Evolutionary conservation across 768 basidiomycete species (phyloP), one percentile per base, ranked within the genome.

Genomic region (Solioccasus polychromus): DNA sequence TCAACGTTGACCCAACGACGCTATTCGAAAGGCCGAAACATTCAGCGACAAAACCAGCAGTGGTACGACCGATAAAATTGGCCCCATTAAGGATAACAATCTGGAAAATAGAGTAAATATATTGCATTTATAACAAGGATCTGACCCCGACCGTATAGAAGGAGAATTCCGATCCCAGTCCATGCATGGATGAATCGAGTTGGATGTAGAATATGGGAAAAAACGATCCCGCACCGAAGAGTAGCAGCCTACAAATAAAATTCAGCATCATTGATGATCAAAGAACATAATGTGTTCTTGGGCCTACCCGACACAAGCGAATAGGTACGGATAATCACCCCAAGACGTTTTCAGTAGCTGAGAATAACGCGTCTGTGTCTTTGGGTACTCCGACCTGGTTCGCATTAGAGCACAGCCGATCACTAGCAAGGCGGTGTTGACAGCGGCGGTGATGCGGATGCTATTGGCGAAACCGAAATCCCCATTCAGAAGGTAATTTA

Each of bases 141-240:
- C 8, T 3, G 24, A 32, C 25, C 66, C n/a, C 22, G 42, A 81
- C 81, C 38, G 71, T 73, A 52, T 82, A 81, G 55, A 83, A 83
- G 1, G 81, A 75, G 12, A 83, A 64, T 20, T 53, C 59, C 17
- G 66, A 54, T 11, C 66, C 60, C 24, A 80, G 61, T 3, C 74
- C 74, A 45, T 77, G 75, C 44, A 68, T 67, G 25, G 75, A 69
- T 7, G 80, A 72, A 42, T 78, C 73, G 12, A 82, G 64, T 46
- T 83, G 82, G 14, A 83, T 62, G 53, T 77, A 83, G 59, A 79
- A 81, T 25, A 77, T 67, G 0, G 76, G 75, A 37, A 73, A 76
- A 49, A 71, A 79, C 12, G 77, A 6, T 17, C n/a, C 4, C 15
- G 60, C 59, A 9, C 50, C 59, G 39, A 44, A 56, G 23, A 60